phyloP scores from a whole-genome alignment of 176 grass and related monocot species.

The Musa schizocarpa region DNA sequence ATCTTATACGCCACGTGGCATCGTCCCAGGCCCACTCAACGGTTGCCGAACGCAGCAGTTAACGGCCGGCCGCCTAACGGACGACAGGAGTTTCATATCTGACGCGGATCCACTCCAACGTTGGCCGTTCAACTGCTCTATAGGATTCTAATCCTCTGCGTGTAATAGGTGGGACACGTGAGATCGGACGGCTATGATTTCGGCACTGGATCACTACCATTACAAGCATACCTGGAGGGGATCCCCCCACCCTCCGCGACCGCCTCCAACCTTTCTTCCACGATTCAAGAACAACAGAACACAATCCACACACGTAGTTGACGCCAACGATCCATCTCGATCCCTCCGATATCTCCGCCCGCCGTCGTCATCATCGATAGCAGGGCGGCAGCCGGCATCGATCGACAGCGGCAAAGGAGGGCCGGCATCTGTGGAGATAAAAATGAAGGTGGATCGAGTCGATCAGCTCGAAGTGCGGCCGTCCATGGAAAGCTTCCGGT shows the following conservation, averaged over 20 bases:
- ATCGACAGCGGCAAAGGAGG: background rate
- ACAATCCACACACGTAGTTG: conserved; percentile 2
- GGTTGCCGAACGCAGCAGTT: background rate
- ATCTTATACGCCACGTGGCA: background rate
- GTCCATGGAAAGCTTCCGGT: conserved; percentile 2
- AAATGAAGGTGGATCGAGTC: background rate
- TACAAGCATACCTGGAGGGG: background rate
- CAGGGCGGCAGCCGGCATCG: background rate
- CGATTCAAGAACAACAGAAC: background rate
- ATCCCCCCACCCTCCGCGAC: background rate
- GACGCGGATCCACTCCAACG: background rate
- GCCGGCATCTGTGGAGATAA: background rate
- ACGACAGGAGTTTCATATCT: background rate
- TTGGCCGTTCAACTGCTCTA: background rate
- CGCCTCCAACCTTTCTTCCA: background rate
- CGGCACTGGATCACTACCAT: too few relatives aligned
- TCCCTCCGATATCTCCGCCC: background rate
- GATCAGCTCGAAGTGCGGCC: background rate
- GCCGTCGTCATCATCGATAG: too few relatives aligned
- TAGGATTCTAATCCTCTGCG: background rate
- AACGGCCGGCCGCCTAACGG: background rate
- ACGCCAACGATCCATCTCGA: background rate
- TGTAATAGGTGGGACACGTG: background rate
- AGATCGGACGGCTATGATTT: background rate
- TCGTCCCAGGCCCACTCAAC: background rate